These are phyloP conservation scores for Verticillium albo-atrum DNA, from an alignment of 2,329 filamentous ascomycete genomes.

Conservation along the genomic window DNA sequence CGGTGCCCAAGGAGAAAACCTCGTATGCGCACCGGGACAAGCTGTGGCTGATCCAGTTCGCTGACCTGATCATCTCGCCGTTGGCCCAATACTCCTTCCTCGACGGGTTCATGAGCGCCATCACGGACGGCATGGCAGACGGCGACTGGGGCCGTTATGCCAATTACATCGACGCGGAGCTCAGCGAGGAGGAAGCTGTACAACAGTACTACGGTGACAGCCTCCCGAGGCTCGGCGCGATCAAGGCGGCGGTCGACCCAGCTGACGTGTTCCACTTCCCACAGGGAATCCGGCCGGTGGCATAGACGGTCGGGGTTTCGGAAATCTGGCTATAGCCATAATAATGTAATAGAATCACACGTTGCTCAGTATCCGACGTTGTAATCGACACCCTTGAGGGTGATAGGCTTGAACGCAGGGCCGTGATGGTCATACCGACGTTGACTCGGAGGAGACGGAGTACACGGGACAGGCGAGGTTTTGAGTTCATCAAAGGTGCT, in stretches of 20 bases:
- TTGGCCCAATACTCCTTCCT: slow-evolving; percentile 27
- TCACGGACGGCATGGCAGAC: slow-evolving; percentile 26
- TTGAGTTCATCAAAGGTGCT: neutral
- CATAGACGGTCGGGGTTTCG: neutral
- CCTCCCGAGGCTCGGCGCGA: slow-evolving; percentile 26
- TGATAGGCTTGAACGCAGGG: neutral
- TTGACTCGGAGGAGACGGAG: neutral
- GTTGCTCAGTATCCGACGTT: neutral
- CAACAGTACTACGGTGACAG: slow-evolving; percentile 42
- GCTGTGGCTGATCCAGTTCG: slow-evolving; percentile 46
- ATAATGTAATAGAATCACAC: neutral
- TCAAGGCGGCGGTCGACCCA: slow-evolving; percentile 36
- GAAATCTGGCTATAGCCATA: too few relatives aligned
- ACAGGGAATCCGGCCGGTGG: slow-evolving; percentile 17
- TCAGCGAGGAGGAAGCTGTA: slow-evolving; percentile 41
- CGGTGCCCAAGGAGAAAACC: slow-evolving; percentile 18
- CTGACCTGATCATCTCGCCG: slow-evolving; percentile 28
- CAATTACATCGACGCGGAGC: slow-evolving; percentile 48
- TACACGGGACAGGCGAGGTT: neutral
- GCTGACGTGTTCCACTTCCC: slow-evolving; percentile 36
- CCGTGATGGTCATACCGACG: neutral
- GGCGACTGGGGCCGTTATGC: slow-evolving; percentile 43
- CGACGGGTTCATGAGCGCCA: slow-evolving; percentile 34
- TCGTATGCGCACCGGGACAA: slow-evolving; percentile 37
- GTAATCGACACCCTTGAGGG: neutral